Evolutionary conservation across 768 basidiomycete genomes (phyloP), one percentile per base, ranked within the genome.

Genomic region (Auriscalpium orientale): DNA sequence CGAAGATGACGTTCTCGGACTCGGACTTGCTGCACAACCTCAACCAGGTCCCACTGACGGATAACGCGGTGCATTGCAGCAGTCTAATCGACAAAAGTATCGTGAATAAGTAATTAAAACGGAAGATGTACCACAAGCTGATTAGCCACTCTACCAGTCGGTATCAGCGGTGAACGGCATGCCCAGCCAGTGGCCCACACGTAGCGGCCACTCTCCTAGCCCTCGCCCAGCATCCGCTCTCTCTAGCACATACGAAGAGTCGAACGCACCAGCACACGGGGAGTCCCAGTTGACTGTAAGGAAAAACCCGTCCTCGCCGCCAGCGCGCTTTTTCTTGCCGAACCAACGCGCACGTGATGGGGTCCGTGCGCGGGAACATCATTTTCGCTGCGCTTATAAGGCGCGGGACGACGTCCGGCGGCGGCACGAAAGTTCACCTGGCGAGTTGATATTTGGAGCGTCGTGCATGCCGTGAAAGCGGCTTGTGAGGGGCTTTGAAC

Each of bases 401-500:
- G 48, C 21, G 13, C 22, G 10, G 18, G 16, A 21, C 10, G 20
- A 8, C 3, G 1, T 3, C 13, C 21, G 18, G 47, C 61, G 59
- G 61, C 62, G 68, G 57, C 73, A 76, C 76, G 84, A 85, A 87
- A 87, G 83, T 86, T 76, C 77, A 87, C 85, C 84, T 84, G 73
- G 72, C 68, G 66, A 75, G 76, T 74, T 78, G 82, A 84, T 85
- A 85, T 87, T 87, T 86, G 84, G 78, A 83, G 73, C 49, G 67
- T 70, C 71, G 72, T 70, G 67, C 58, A 62, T 51, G 58, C 49
- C 35, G 51, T 52, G 49, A 44, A 9, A 22, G 36, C 34, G 62
- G 57, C 60, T 45, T 75, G 72, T 62, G 73, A 71, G 71, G 70
- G 66, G 71, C 72, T 79, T 83, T 87, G 85, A 84, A 74, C 74